Conservation (phyloP, 768 basidiomycete species). For the Obba rivulosa region DNA sequence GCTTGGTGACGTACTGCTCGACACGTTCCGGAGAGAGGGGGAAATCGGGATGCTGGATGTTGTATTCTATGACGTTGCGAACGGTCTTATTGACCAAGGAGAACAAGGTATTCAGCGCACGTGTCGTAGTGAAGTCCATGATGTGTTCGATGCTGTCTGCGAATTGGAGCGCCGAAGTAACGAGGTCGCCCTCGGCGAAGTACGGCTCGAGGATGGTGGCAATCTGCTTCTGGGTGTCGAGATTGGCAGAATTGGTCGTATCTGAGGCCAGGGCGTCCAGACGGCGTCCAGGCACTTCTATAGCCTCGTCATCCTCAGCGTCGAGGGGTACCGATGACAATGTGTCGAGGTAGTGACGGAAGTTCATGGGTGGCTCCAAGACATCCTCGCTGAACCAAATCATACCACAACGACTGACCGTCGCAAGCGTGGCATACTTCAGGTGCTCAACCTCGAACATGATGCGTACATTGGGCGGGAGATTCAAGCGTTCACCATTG, state of each 20-base stretch:
- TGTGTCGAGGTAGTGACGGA: slow-evolving; percentile 78
- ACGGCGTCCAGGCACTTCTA: slow-evolving; percentile 60
- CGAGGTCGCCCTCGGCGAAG: slow-evolving; percentile 79
- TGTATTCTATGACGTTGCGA: slow-evolving; percentile 92
- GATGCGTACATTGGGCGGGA: slow-evolving; percentile 95
- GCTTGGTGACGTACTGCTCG: slow-evolving; percentile 88
- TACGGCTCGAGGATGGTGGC: slow-evolving; percentile 72
- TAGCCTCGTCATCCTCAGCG: slow-evolving; percentile 79
- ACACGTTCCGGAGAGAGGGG: slow-evolving; percentile 79
- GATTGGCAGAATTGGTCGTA: slow-evolving; percentile 50
- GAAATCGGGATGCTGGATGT: slow-evolving; percentile 92
- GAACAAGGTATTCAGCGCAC: slow-evolving; percentile 93
- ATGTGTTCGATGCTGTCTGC: slow-evolving; percentile 91
- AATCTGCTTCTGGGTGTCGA: slow-evolving; percentile 72
- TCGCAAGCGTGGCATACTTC: slow-evolving; percentile 93
- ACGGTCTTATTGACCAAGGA: slow-evolving; percentile 95
- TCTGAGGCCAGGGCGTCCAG: slow-evolving; percentile 43
- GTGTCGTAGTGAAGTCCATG: slow-evolving; percentile 94
- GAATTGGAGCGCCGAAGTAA: slow-evolving; percentile 70
- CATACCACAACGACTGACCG: slow-evolving; percentile 99
- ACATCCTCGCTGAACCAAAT: slow-evolving; percentile 99
- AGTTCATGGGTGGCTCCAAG: slow-evolving; percentile 88
- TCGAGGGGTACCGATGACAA: slow-evolving; percentile 74
- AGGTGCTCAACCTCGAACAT: slow-evolving; percentile 99
- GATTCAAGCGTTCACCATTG: slow-evolving; percentile 95